Evolutionary conservation across 2,329 filamentous ascomycete species (phyloP).

Genomic region (Lithohypha guttulata): DNA sequence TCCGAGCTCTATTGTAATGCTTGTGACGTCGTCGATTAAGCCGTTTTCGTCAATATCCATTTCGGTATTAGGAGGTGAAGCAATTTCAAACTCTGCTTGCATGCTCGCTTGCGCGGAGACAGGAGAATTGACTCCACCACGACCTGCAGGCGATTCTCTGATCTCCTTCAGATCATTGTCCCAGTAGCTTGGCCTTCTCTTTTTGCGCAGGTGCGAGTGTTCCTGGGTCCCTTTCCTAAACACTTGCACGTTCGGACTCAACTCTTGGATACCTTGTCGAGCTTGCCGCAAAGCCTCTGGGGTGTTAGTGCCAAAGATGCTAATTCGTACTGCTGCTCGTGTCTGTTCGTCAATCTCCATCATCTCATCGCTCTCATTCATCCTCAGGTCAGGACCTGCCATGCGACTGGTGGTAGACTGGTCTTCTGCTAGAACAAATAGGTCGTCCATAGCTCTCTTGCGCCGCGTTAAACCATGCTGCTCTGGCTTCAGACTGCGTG

Average conservation of each 20-base stretch:
- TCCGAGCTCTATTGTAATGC: not conserved
- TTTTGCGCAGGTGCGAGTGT: constrained; percentile 12
- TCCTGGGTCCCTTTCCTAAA: constrained; percentile 14
- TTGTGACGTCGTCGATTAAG: not conserved
- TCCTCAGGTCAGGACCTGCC: constrained; percentile 9
- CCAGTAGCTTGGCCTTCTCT: constrained; percentile 21
- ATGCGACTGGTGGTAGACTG: not conserved
- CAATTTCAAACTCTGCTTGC: constrained; percentile 7
- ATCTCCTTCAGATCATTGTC: constrained; percentile 20
- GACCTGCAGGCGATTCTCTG: constrained; percentile 18
- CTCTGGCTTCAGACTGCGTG: constrained; percentile 9
- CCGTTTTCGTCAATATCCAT: constrained; percentile 5
- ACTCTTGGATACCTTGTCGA: constrained; percentile 14
- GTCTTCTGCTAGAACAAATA: constrained; percentile 7
- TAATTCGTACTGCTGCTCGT: constrained; percentile 16
- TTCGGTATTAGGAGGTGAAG: not conserved
- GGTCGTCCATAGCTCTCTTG: constrained; percentile 4
- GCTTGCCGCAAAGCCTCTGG: constrained; percentile 6
- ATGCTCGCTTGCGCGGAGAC: constrained; percentile 5
- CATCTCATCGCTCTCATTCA: constrained; percentile 17
- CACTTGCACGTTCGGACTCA: constrained; percentile 20
- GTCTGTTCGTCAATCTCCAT: constrained; percentile 20
- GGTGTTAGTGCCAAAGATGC: constrained; percentile 14
- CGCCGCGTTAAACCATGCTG: not conserved
- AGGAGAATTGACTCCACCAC: constrained; percentile 10